Base-by-base conservation (phyloP, 305 asterid species). In the Solanum hybrid region DNA sequence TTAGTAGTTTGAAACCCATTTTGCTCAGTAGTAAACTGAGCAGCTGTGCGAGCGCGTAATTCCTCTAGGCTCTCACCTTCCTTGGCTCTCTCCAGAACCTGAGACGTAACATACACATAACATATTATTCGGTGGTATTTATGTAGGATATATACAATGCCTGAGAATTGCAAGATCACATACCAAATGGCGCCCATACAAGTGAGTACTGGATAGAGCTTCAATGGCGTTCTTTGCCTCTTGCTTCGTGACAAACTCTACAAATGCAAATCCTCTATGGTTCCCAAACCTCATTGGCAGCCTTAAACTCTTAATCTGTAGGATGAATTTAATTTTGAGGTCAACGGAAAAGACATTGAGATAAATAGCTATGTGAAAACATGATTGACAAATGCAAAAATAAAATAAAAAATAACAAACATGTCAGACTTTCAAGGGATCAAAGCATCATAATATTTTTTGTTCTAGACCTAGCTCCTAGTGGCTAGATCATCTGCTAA, bases 121-220 rank as follows among this genome's bases (percentile, higher is more conserved):
- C 90, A 75, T 24, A 79, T 77, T 36, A 14, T 78, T 40, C 0
- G 14, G 77, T 78, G 66, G 56, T 56, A 34, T 40, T 12, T 24
- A 80, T 7, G 31, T 42, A 71, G 8, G 9, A 22, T 38, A 11
- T 15, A 14, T 14, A 64, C 84, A 73, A 8, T 22, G 71, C 26
- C 71, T 8, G 86, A n/a, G 56, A 82, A 42, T 73, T 31, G 36
- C 8, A 35, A 37, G 51, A 78, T 40, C 40, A 91, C 96, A n/a
- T 95, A 97, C 99, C 99, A 97, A 89, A 94, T 92, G 99, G 86
- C 99, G 99, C 42, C 99, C 99, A 24, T 96, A 97, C 86, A 97
- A 94, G 94, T 97, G 99, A 56, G 97, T 92, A 90, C 85, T 96
- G 60, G 98, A 93, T 91, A 95, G 96, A 90, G 98, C 94, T 92